These are phyloP conservation scores for Tylopilus sp. DNA, from an alignment of 768 basidiomycete genomes.

Conservation along the genomic window DNA sequence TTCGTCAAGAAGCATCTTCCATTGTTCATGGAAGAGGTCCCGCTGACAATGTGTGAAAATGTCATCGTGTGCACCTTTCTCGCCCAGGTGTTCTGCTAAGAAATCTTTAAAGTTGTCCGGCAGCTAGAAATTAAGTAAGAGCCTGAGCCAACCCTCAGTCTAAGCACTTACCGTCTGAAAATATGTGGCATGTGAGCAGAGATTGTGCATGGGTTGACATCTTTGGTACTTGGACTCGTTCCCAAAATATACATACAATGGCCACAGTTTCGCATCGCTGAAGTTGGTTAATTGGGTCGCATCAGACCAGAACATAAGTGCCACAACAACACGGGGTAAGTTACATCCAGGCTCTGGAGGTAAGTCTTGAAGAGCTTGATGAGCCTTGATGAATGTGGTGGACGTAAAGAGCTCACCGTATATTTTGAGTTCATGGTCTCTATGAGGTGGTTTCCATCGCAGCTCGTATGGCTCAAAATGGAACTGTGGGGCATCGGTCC, in stretches of 20 bases:
- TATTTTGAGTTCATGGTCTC: neutral
- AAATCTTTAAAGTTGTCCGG: too few relatives aligned
- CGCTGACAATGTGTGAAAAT: too few relatives aligned
- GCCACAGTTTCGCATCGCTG: neutral
- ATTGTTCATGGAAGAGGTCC: too few relatives aligned
- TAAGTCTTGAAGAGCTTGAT: neutral
- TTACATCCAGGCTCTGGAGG: neutral
- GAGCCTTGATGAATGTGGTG: neutral
- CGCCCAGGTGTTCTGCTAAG: too few relatives aligned
- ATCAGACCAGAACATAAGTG: constrained; percentile 1
- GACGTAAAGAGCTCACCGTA: neutral
- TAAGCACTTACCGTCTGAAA: too few relatives aligned
- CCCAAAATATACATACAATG: neutral
- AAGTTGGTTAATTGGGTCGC: neutral
- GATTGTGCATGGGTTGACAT: neutral
- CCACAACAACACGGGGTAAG: neutral
- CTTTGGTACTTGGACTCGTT: neutral
- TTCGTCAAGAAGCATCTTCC: too few relatives aligned
- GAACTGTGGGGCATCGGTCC: neutral
- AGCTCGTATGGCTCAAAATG: neutral
- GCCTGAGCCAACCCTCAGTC: too few relatives aligned
- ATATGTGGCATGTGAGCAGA: neutral
- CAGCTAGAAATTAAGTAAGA: too few relatives aligned
- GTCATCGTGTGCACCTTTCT: too few relatives aligned
- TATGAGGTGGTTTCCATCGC: neutral